Base-by-base conservation (phyloP, 164 flowering plant species). In the Dillenia suffruticosa region DNA sequence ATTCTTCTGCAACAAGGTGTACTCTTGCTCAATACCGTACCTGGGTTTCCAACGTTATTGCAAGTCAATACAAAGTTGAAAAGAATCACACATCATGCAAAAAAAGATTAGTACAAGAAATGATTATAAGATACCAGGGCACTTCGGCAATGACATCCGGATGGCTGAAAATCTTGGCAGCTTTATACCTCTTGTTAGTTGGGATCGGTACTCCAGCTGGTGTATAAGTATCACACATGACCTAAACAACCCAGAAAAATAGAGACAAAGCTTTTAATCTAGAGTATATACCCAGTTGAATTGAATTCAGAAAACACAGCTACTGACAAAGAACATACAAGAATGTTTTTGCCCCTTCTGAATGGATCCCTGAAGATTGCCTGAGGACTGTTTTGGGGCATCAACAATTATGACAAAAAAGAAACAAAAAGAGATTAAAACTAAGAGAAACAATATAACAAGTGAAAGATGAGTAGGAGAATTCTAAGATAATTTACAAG, bases 311-410 rank as follows among this genome's bases (percentile, higher is more conserved):
- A 47, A 8, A 61, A n/a, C 9, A 51, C 14, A 9, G 1, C 10
- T 19, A 24, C 6, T 43, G 17, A 49, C n/a, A 16, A 40, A 44
- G 22, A 50, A 62, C 83, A 72, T 58, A 79, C 86, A 44, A 82
- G 76, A 26, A 82, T 80, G 49, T 80, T 70, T 63, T 82, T 78
- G 48, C 86, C 86, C 59, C 81, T 78, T 65, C 86, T 74, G 68
- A 82, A 82, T n/a, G 86, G 86, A 55, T 82, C 86, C 72, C 17
- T 80, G 73, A 78, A 81, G 51, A 81, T 78, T 16, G 83, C 82
- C 49, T 82, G 86, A 9, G 86, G 86, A 46, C 83, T 82, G 65
- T 44, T 26, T 50, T 5, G 19, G 32, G 10, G 56, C 59, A 63
- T 53, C 8, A 57, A 47, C 40, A 32, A 43, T 5, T 11, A 24